Evolutionary conservation across 768 basidiomycete species (phyloP).

Genomic region (Pholiota molesta): DNA sequence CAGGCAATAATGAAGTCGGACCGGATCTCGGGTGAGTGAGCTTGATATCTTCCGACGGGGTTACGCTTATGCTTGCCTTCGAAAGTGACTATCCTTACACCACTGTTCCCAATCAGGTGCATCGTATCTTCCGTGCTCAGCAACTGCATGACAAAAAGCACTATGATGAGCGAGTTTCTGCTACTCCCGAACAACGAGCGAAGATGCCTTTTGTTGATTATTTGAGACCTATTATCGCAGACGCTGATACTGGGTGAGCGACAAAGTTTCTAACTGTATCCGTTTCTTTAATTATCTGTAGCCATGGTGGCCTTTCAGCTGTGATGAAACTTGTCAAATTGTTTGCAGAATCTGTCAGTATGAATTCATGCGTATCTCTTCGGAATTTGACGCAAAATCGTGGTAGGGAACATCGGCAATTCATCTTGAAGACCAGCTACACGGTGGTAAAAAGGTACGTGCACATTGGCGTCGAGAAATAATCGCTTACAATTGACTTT

Average conservation of each 20-base stretch:
- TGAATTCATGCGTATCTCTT: conserved; percentile 2
- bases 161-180: conserved; percentile 80
- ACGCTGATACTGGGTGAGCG: conserved; percentile 89
- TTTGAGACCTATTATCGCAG: conserved; percentile 90
- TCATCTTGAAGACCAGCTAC: conserved; percentile 92
- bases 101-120: conserved; percentile 95
- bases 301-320: conserved; percentile 90
- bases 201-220: conserved; percentile 86
- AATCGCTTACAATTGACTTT: conserved; percentile 1
- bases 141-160: conserved; percentile 93
- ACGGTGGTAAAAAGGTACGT: conserved; percentile 87
- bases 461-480: background rate
- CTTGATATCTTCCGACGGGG: background rate
- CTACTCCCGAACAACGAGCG: conserved; percentile 62
- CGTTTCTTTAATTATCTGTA: conserved; percentile 32
- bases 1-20: conserved; percentile 89
- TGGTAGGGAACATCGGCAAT: conserved; percentile 86
- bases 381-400: background rate
- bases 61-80: background rate
- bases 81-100: conserved; percentile 92
- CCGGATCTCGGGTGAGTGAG: conserved; percentile 83
- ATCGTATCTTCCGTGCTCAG: conserved; percentile 89
- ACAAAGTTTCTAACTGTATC: conserved; percentile 4
- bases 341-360: conserved; percentile 85
- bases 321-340: conserved; percentile 95